phyloP scores from a whole-genome alignment of 1,284 basidiomycete species.

The Laetiporus sulphureus region DNA sequence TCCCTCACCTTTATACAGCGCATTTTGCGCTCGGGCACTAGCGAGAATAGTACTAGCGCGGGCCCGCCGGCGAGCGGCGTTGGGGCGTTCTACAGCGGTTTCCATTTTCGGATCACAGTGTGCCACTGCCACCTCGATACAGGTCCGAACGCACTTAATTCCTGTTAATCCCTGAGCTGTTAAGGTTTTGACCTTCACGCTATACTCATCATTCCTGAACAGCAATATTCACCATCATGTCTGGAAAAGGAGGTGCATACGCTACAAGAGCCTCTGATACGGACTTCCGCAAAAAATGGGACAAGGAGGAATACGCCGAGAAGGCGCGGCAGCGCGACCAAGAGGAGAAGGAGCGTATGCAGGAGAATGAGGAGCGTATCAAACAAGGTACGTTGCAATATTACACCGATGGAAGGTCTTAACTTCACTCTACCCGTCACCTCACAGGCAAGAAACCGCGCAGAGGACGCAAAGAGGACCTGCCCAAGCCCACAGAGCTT shows the following conservation, averaged over 20 bases:
- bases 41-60: constrained; percentile 21
- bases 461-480: constrained; percentile 52
- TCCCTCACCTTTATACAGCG: constrained; percentile 70
- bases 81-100: constrained; percentile 53
- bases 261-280: constrained; percentile 44
- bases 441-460: constrained; percentile 80
- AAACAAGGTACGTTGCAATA: constrained; percentile 59
- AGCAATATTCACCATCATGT: too few relatives aligned
- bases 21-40: constrained; percentile 41
- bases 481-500: constrained; percentile 86
- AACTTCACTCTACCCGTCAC: too few relatives aligned
- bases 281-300: constrained; percentile 81
- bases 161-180: not conserved
- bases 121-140: constrained; percentile 11
- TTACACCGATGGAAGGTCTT: too few relatives aligned
- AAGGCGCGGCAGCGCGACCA: constrained; percentile 68
- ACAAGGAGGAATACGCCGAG: constrained; percentile 79
- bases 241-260: constrained; percentile 1
- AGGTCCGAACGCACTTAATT: constrained; percentile 5
- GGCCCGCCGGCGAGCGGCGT: constrained; percentile 44
- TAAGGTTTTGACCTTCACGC: constrained; percentile 1
- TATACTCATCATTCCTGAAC: constrained; percentile 1
- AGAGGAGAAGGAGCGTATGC: constrained; percentile 76
- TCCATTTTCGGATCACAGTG: constrained; percentile 13
- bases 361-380: constrained; percentile 78